A percentile compares a stretch with the other conserved stretches of the same genome.
phyloP scores from a whole-genome alignment of 768 basidiomycete genomes.

The Auricularia cornea region DNA sequence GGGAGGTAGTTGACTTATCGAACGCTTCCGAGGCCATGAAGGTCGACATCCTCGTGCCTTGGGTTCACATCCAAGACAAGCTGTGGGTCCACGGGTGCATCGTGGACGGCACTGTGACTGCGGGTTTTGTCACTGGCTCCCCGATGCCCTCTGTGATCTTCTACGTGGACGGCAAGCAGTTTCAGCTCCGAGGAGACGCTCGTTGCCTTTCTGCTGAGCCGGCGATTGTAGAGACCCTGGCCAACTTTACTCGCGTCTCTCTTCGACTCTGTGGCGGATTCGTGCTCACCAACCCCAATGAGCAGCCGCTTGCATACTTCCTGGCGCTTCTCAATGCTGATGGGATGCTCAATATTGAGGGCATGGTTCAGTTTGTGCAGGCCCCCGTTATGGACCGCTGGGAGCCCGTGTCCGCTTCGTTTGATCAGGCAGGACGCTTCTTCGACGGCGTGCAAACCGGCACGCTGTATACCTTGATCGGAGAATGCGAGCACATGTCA shows the following conservation, averaged over 20 bases:
- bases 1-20: conserved; percentile 33
- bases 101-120: conserved; percentile 40
- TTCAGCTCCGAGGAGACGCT: neutral
- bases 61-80: conserved; percentile 40
- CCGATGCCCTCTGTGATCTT: conserved; percentile 43
- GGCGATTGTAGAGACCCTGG: neutral
- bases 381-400: neutral
- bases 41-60: conserved; percentile 58
- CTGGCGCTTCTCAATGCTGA: conserved; percentile 54
- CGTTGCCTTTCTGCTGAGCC: neutral
- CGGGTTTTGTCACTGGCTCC: conserved; percentile 66
- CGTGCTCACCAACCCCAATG: conserved; percentile 26
- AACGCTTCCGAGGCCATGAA: conserved; percentile 46
- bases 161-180: neutral
- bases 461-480: neutral
- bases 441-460: neutral
- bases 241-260: neutral
- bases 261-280: neutral
- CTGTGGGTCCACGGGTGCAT: conserved; percentile 58
- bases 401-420: neutral
- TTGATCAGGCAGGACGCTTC: neutral
- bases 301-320: conserved; percentile 50
- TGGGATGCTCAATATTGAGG: conserved; percentile 45
- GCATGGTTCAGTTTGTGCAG: conserved; percentile 27
- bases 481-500: too few relatives aligned